Base-by-base conservation (phyloP, 2,329 filamentous ascomycete genomes). In the Colletotrichum costaricense region DNA sequence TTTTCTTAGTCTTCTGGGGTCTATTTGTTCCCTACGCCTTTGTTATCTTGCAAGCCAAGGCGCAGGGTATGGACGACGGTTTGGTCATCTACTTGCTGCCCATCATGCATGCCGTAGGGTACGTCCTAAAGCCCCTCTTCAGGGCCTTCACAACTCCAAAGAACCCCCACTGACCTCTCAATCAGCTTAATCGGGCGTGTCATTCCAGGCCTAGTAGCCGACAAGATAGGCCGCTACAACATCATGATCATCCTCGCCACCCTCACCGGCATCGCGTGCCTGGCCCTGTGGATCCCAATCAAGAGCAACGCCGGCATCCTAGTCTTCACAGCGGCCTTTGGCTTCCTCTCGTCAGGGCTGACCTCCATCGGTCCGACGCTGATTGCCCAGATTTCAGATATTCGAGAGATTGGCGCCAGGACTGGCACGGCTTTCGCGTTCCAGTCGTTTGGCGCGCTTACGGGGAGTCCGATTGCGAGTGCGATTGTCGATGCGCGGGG, bases 361-460 rank as follows among this genome's bases (percentile, higher is more conserved):
- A 88, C 93, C 33, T 89, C 89, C 0, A 83, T 94, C 26, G 85
- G 86, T 0, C 91, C 93, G 0, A 88, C 92, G 0, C 83, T 93
- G 14, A 84, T 95, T 24, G 92, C 92, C 1, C 92, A 95, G 77
- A 92, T 95, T 74, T 91, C 89, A 1, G 91, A 93, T 56, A 88
- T 94, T 56, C 85, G 89, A 22, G 87, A 94, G 78, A 91, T 95
- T 30, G 93, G 93, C 8, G 88, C 91, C 1, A 86, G 93, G 4
- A 91, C 88, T 1, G 93, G 93, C 1, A 87, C 89, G 0, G 86
- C 90, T 42, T 93, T 93, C 78, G 87, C 89, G 9, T 80, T 91
- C 64, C 85, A 91, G 67, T 87, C 90, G 1, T 82, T 95, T 30
- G 92, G 91, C 4, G 91, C 90, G 0, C 82, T 95, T 49, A 90